Percentiles rank a stretch among this genome's conserved stretches.
Conservation (phyloP, 371 early-diverging fungal species). For the Smittium culicis region DNA sequence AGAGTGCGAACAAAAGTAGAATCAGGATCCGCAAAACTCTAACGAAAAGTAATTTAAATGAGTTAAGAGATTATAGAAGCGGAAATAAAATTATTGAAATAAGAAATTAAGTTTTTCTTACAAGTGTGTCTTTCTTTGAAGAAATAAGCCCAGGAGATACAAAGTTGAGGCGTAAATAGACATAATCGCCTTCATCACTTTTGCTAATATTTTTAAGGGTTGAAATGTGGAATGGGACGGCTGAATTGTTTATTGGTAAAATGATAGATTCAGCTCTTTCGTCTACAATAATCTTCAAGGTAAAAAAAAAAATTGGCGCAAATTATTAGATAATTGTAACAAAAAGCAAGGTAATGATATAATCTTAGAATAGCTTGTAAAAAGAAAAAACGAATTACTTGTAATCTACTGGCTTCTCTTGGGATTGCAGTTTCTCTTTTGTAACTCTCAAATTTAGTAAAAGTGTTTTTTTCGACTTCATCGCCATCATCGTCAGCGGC, state of each 20-base stretch:
- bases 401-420: conserved; percentile 18
- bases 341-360: no score
- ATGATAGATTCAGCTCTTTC: conserved; percentile 73
- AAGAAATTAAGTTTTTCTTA: no score
- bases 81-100: no score
- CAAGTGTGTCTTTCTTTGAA: conserved; percentile 70
- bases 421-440: conserved; percentile 77
- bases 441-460: conserved; percentile 87
- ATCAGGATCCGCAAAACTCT: conserved; percentile 67
- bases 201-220: conserved; percentile 92
- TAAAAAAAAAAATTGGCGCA: neutral
- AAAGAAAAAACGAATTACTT: neutral
- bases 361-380: no score
- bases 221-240: conserved; percentile 98
- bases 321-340: neutral
- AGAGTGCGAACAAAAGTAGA: conserved; percentile 85
- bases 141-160: conserved; percentile 84
- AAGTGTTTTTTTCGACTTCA: conserved; percentile 49
- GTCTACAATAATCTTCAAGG: conserved; percentile 74
- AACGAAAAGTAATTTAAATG: no score
- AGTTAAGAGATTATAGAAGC: no score
- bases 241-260: conserved; percentile 91
- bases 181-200: conserved; percentile 86
- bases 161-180: conserved; percentile 94
- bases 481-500: conserved; percentile 42